Conservation (phyloP, 164 flowering plant genomes). For the Vitis labrusca region DNA sequence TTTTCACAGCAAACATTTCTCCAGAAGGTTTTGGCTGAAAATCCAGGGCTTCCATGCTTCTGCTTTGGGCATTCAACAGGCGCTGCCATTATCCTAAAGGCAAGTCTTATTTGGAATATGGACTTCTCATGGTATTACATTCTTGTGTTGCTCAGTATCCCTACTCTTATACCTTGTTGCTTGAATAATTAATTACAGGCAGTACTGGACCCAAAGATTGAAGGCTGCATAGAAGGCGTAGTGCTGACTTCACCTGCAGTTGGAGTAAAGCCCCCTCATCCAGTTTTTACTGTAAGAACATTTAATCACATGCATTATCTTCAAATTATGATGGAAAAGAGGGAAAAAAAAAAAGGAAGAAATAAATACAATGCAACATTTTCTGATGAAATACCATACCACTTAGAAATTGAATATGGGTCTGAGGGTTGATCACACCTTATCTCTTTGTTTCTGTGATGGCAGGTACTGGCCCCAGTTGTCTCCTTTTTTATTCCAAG, state of each 20-base stretch:
- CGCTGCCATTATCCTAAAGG: constrained; percentile 80
- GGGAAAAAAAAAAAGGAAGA: too few species aligned
- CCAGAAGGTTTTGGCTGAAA: constrained; percentile 58
- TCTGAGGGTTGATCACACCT: neutral
- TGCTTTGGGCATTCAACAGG: constrained; percentile 95
- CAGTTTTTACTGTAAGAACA: constrained; percentile 51
- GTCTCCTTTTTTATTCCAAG: constrained; percentile 62
- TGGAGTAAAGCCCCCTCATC: constrained; percentile 85
- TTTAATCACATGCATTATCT: too few species aligned
- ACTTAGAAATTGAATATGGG: neutral
- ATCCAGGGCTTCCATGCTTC: constrained; percentile 80
- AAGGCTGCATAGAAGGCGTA: constrained; percentile 49
- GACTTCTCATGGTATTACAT: neutral
- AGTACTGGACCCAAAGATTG: constrained; percentile 63
- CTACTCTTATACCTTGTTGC: neutral
- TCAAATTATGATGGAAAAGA: too few species aligned
- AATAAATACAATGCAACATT: too few species aligned
- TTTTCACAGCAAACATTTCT: constrained; percentile 60
- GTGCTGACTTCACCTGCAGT: constrained; percentile 87
- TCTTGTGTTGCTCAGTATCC: too few species aligned
- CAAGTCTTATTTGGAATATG: constrained; percentile 14
- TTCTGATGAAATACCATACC: too few species aligned
- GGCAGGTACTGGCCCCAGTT: constrained; percentile 80
- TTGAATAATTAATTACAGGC: constrained; percentile 37
- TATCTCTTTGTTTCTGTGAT: constrained; percentile 7